Base-by-base conservation (phyloP, 192 early-diverging fungal genomes). In the Backusella sp. region DNA sequence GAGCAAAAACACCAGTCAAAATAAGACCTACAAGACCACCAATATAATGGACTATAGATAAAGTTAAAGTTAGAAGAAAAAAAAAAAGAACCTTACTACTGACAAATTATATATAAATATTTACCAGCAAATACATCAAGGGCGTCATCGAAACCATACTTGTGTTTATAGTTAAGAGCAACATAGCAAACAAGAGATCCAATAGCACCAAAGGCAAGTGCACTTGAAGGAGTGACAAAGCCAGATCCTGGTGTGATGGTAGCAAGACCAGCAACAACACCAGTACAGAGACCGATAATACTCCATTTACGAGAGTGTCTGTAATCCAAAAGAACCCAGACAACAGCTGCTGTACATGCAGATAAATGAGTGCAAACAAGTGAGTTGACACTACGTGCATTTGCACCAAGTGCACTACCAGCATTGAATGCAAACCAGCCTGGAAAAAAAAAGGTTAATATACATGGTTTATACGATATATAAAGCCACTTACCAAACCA, bases 361-460 rank as follows among this genome's bases (percentile, higher is more conserved):
- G 94, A 90, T 36, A 95, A 49, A 79, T 90, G 91, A 30, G 96
- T 96, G 62, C 87, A 88, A 79, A 95, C 80, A 66, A 92, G 88
- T 0, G 95, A 91, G 67, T 92, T 91, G 26, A 90, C 92, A 19
- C 94, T 91, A 6, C 93, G 86, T 1, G 92, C 87, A 23, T 90
- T 92, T 19, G 89, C 88, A 36, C 88, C 87, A 17, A 93, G 79
- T 6, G 92, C 93, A 28, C 84, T 88, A 39, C 94, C 95, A 34
- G 90, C 94, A 80, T 97, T 97, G 82, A 96, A 97, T 0, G 93
- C 95, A 66, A 93, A 92, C 94, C 95, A 97, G 39, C 96, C 95
- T 77, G 66, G 17, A 70, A 30, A 32, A 70, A 46, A 71, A 70
- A 17, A 0, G 1, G 6, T 35, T 70, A 39, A 23, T 65, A 34